These are phyloP conservation scores for Tuber umbilicatum DNA, from an alignment of 495 filamentous ascomycete species.

Conservation along the genomic window DNA sequence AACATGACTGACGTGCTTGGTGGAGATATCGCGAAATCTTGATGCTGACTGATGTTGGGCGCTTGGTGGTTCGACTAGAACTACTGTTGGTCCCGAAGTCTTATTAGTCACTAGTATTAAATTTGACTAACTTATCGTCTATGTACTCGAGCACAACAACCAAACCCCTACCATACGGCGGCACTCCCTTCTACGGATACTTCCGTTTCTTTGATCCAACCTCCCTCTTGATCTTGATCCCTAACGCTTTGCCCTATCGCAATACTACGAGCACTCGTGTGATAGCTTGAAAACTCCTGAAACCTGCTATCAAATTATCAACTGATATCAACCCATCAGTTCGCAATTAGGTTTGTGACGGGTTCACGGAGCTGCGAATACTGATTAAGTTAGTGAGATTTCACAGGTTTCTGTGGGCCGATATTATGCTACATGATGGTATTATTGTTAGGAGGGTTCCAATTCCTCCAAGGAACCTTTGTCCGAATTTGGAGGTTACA, in stretches of 20 bases:
- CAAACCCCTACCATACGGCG: background rate
- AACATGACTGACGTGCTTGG: background rate
- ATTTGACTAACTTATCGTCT: background rate
- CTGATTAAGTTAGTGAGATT: too few relatives aligned
- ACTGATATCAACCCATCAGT: too few relatives aligned
- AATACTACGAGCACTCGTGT: too few relatives aligned
- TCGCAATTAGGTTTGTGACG: too few relatives aligned
- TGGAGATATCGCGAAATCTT: background rate
- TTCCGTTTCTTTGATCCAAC: background rate
- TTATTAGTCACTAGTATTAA: background rate
- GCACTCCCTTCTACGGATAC: background rate
- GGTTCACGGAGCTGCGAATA: too few relatives aligned
- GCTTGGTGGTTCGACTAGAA: background rate
- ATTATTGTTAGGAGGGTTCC: too few relatives aligned
- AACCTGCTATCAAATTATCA: too few relatives aligned
- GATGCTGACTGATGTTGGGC: background rate
- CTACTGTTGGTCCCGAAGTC: background rate
- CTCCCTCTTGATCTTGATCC: background rate
- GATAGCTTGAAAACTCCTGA: too few relatives aligned
- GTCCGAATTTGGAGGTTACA: too few relatives aligned
- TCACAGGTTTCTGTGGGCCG: too few relatives aligned
- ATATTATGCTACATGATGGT: too few relatives aligned
- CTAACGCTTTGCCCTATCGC: background rate
- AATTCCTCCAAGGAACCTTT: too few relatives aligned
- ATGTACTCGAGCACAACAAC: background rate